A percentile compares a stretch with the other conserved stretches of the same genome.
These are phyloP conservation scores for Neopestalotiopsis rosae DNA, from an alignment of 2,329 filamentous ascomycete genomes.

Conservation along the genomic window DNA sequence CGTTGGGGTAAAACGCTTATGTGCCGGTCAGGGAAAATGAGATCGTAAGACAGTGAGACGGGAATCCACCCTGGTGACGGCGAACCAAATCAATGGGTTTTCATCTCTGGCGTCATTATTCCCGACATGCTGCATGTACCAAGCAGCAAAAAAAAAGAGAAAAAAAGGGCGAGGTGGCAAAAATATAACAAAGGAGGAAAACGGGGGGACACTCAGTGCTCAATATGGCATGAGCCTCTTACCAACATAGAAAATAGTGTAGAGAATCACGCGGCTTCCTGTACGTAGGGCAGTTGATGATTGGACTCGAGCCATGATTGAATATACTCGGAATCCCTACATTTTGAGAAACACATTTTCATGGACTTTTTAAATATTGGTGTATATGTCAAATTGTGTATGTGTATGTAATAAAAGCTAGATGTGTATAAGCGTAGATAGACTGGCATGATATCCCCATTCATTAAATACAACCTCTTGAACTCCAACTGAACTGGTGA, in stretches of 20 bases:
- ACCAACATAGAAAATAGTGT: too few relatives aligned
- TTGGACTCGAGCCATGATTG: too few relatives aligned
- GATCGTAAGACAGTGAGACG: neutral
- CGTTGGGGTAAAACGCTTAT: slow-evolving; percentile 11
- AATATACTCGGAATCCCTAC: too few relatives aligned
- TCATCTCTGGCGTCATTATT: neutral
- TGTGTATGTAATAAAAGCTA: neutral
- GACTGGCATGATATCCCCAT: neutral
- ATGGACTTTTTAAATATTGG: too few relatives aligned
- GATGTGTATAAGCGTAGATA: neutral
- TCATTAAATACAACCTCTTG: neutral
- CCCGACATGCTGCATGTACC: neutral
- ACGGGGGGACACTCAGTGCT: too few relatives aligned
- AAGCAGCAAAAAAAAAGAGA: too few relatives aligned
- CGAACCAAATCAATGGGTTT: neutral
- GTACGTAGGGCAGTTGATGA: too few relatives aligned
- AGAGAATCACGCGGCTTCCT: too few relatives aligned
- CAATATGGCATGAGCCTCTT: too few relatives aligned
- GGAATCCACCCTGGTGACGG: neutral
- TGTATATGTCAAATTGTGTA: neutral
- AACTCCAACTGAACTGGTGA: neutral
- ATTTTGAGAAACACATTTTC: too few relatives aligned
- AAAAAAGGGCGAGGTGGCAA: too few relatives aligned
- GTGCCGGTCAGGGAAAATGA: neutral
- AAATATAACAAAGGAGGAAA: too few relatives aligned